Evolutionary conservation across 108 stramenopile genomes (phyloP).

Genomic region (Nitzschia sp.): DNA sequence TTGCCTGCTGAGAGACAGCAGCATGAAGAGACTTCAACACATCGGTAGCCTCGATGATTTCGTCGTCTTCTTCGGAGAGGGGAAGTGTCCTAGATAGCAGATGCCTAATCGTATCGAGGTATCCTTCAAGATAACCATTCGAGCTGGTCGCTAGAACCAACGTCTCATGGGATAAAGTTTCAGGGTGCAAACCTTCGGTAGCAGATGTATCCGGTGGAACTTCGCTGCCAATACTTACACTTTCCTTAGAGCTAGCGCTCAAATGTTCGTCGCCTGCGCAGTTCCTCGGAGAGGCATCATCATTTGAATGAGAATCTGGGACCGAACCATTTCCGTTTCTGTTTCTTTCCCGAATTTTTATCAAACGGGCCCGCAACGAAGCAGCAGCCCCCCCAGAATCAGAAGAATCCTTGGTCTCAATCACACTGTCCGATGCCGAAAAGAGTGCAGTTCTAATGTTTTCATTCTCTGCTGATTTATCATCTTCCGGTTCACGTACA

Average conservation of each 20-base stretch:
- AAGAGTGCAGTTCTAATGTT: neutral
- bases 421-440: neutral
- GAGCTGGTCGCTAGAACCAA: neutral
- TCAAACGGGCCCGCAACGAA: conserved; percentile 50
- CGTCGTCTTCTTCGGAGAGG: conserved; percentile 35
- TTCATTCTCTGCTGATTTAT: neutral
- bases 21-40: conserved; percentile 51
- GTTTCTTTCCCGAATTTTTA: conserved; percentile 52
- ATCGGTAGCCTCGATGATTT: conserved; percentile 32
- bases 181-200: neutral
- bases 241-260: no score
- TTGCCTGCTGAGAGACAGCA: conserved; percentile 40
- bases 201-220: neutral
- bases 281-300: neutral
- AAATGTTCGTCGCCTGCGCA: neutral
- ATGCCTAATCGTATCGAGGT: conserved; percentile 21
- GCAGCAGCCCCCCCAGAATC: conserved; percentile 52
- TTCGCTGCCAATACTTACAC: no score
- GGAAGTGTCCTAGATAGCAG: conserved; percentile 27
- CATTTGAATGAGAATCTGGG: conserved; percentile 1
- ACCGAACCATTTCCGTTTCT: neutral
- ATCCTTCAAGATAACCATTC: neutral
- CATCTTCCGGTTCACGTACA: no score
- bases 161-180: neutral
- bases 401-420: neutral